phyloP scores from a whole-genome alignment of 164 flowering plant genomes.

The Vitis labrusca region DNA sequence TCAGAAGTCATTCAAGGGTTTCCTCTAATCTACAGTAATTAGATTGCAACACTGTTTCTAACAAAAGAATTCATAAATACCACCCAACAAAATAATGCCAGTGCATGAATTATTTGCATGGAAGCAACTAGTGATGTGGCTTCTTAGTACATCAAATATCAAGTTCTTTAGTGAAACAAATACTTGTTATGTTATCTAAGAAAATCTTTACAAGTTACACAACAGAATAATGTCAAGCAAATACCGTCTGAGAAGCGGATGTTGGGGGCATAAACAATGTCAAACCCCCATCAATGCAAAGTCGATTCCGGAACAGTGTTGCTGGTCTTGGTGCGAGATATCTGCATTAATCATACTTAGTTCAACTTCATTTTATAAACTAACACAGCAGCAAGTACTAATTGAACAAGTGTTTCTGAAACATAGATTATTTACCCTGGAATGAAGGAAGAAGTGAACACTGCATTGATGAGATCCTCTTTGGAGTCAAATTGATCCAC shows the following conservation, averaged over 20 bases:
- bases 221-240: constrained; percentile 9
- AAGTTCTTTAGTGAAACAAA: background rate
- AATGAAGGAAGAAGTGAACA: constrained; percentile 88
- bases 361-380: background rate
- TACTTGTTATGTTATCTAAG: background rate
- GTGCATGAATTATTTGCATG: too few relatives aligned
- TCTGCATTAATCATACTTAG: constrained; percentile 34
- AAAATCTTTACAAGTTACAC: background rate
- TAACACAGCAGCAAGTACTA: background rate
- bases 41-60: too few relatives aligned
- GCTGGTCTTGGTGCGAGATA: constrained; percentile 95
- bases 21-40: too few relatives aligned
- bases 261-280: constrained; percentile 99
- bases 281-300: constrained; percentile 92
- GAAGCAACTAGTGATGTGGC: too few relatives aligned
- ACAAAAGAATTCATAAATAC: too few relatives aligned
- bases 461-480: constrained; percentile 91
- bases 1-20: too few relatives aligned
- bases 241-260: constrained; percentile 84
- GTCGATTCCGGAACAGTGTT: constrained; percentile 74
- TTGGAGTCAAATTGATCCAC: constrained; percentile 94
- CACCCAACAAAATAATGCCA: too few relatives aligned
- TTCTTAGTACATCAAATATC: background rate
- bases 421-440: constrained; percentile 61
- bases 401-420: too few relatives aligned